Percentiles rank a stretch among this genome's conserved stretches.
phyloP scores from a whole-genome alignment of 768 basidiomycete genomes.

The Mycena haematopus region DNA sequence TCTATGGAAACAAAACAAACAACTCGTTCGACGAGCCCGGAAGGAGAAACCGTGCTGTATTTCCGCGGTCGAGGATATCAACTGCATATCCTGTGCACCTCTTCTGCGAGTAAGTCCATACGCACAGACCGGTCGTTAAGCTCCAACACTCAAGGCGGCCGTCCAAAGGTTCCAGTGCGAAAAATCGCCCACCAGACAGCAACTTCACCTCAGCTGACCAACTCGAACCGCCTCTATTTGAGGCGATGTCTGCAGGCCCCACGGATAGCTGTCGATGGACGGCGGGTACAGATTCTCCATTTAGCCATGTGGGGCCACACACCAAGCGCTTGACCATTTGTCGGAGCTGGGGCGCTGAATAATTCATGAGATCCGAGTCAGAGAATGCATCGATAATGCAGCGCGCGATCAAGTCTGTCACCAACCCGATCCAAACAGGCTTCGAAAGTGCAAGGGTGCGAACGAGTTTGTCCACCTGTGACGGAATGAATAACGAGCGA shows the following conservation, averaged over 20 bases:
- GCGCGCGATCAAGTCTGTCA: neutral
- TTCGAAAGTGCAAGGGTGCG: neutral
- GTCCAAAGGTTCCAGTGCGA: neutral
- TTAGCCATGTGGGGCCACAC: neutral
- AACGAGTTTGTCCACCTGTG: neutral
- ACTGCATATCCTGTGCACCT: neutral
- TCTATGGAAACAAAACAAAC: neutral
- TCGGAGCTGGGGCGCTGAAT: neutral
- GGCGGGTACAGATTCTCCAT: too few relatives aligned
- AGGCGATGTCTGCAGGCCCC: neutral
- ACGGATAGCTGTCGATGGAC: neutral
- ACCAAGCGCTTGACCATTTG: neutral
- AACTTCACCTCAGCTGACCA: neutral
- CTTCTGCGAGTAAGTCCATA: neutral
- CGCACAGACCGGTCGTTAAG: neutral
- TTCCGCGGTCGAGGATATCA: neutral
- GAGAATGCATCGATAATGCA: constrained; percentile 1
- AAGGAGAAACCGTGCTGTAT: neutral
- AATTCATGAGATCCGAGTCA: neutral
- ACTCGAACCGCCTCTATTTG: neutral
- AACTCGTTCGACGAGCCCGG: neutral
- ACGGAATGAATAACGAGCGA: neutral
- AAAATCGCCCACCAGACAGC: constrained; percentile 1
- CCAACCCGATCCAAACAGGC: neutral
- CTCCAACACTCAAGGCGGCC: neutral